Base-by-base conservation (phyloP, 139 green algal genomes). In the Chlamydomonas schloesseri region DNA sequence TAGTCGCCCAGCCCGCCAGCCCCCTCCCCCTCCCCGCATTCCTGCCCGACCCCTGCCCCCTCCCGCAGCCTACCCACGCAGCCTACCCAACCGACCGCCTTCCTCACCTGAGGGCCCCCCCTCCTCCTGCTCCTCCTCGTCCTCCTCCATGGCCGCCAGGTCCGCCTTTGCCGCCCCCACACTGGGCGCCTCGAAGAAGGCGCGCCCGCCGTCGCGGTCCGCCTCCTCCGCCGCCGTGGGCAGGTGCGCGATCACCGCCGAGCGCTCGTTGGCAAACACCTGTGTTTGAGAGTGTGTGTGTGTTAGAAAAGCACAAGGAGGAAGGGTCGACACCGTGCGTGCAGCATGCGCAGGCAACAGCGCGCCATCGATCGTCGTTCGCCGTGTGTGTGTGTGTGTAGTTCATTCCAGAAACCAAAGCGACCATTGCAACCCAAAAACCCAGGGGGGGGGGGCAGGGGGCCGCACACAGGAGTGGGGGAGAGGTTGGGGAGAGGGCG, bases 231-330 rank as follows among this genome's bases (percentile, higher is more conserved):
- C 91, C 89, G 95, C 70, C 23, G 87, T 85, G 1, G 90, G 88
- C 69, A 99, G 91, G 24, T 92, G 93, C 10, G 91, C 93, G 42
- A 99, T 93, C 34, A 99, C 90, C 0, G 95, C 93, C 29, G 55
- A 93, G 34, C 84, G 57, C 88, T 98, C 94, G 34, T 90, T 73
- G 20, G 90, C 89, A 90, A 96, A 98, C 60, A 81, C 74, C 74
- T 81, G 42, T 5, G n/a, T n/a, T n/a, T n/a, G n/a, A n/a, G n/a
- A n/a, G n/a, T n/a, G n/a, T n/a, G n/a, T n/a, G n/a, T n/a, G n/a
- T n/a, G n/a, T n/a, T n/a, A n/a, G n/a, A n/a, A n/a, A n/a, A n/a
- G n/a, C n/a, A n/a, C n/a, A n/a, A n/a, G n/a, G n/a, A n/a, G n/a
- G n/a, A n/a, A n/a, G n/a, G n/a, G n/a, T n/a, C n/a, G n/a, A n/a